Conservation (phyloP, 176 grass and related monocot species). For the Oryza nivara region DNA sequence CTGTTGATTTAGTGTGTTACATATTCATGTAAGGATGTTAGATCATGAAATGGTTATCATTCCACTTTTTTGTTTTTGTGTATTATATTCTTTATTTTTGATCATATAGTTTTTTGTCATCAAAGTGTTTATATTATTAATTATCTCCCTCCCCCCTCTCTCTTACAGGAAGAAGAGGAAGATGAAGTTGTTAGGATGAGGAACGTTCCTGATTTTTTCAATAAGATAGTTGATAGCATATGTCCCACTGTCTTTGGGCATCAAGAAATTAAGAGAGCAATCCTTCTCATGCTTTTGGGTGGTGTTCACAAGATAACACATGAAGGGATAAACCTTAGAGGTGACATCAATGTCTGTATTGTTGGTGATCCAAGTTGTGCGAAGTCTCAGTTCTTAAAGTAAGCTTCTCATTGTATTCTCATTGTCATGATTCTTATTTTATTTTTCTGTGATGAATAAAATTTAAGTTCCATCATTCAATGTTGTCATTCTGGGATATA, state of each 20-base stretch:
- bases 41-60: neutral
- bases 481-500: neutral
- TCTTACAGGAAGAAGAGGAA: slow-evolving; percentile 84
- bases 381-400: slow-evolving; percentile 98
- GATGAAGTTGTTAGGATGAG: slow-evolving; percentile 88
- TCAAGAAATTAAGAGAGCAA: slow-evolving; percentile 96
- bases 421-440: neutral
- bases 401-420: slow-evolving; percentile 47
- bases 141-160: neutral
- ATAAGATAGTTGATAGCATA: slow-evolving; percentile 97
- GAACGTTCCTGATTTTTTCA: slow-evolving; percentile 93
- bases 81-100: neutral
- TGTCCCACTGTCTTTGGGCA: slow-evolving; percentile 94
- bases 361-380: slow-evolving; percentile 99
- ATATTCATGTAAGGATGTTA: neutral
- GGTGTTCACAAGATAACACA: slow-evolving; percentile 97
- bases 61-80: neutral
- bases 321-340: slow-evolving; percentile 99
- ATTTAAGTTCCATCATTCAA: neutral
- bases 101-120: neutral
- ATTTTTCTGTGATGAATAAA: neutral
- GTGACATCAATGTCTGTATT: slow-evolving; percentile 98
- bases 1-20: neutral
- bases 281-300: slow-evolving; percentile 93
- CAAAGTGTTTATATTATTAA: neutral